Evolutionary conservation across 257 asterid species (phyloP).

Genomic region (Penstemon newberryi): DNA sequence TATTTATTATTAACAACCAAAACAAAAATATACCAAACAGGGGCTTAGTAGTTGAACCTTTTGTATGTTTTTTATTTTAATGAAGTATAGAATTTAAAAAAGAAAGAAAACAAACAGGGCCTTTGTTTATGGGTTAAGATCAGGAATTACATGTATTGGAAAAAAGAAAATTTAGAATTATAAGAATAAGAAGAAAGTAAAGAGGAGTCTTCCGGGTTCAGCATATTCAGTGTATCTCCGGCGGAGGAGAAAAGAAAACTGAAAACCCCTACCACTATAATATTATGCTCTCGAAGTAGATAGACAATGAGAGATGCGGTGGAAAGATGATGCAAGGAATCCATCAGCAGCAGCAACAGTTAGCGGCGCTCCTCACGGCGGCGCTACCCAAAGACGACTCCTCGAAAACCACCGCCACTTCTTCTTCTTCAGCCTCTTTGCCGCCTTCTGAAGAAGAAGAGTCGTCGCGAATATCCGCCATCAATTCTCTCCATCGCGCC

Average conservation of each 20-base stretch:
- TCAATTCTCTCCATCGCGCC: constrained; percentile 81
- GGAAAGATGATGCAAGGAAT: constrained; percentile 86
- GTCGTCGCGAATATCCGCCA: constrained; percentile 76
- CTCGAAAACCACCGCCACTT: constrained; percentile 41
- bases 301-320: constrained; percentile 43
- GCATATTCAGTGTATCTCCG: constrained; percentile 23
- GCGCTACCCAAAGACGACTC: constrained; percentile 81
- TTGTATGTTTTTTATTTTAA: too few relatives aligned
- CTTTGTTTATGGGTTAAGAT: too few relatives aligned
- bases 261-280: constrained; percentile 7
- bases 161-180: not conserved
- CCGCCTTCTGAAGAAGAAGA: constrained; percentile 63
- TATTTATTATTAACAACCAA: too few relatives aligned
- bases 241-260: constrained; percentile 27
- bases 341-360: constrained; percentile 95
- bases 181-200: not conserved
- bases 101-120: too few relatives aligned
- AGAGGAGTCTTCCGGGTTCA: constrained; percentile 16
- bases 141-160: too few relatives aligned
- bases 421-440: constrained; percentile 35
- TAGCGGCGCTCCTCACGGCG: constrained; percentile 90
- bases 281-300: constrained; percentile 18
- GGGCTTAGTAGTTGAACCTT: too few relatives aligned
- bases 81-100: too few relatives aligned
- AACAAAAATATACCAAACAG: too few relatives aligned